These are phyloP conservation scores for Chalciporus sp. DNA, from an alignment of 1,284 basidiomycete genomes.

Conservation along the genomic window DNA sequence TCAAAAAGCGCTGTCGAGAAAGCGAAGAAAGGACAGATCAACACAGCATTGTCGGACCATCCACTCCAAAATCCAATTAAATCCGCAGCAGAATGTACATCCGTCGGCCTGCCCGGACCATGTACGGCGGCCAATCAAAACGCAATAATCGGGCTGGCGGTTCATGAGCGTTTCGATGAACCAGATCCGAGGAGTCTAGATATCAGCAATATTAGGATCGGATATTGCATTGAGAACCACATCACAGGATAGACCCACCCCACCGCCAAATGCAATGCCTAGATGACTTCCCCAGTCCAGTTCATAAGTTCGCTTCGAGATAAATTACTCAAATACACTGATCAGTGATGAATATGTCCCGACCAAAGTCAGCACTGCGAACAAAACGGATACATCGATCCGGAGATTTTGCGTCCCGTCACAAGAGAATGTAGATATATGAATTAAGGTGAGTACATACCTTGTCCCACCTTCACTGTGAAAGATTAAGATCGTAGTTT, in stretches of 20 bases:
- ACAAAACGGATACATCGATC: no score
- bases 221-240: background rate
- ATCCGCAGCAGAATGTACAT: background rate
- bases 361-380: no score
- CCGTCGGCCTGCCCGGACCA: background rate
- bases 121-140: background rate
- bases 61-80: background rate
- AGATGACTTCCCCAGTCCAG: no score
- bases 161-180: background rate
- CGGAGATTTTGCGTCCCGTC: no score
- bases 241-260: background rate
- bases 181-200: background rate
- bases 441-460: no score
- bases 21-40: background rate
- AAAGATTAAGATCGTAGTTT: no score
- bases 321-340: no score
- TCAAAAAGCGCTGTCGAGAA: background rate
- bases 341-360: no score
- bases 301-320: no score
- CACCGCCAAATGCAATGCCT: no score
- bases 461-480: no score
- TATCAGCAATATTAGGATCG: background rate
- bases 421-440: no score
- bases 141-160: background rate
- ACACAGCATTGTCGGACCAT: background rate